phyloP scores from a whole-genome alignment of 495 filamentous ascomycete genomes.

The Podospora pseudocomata region DNA sequence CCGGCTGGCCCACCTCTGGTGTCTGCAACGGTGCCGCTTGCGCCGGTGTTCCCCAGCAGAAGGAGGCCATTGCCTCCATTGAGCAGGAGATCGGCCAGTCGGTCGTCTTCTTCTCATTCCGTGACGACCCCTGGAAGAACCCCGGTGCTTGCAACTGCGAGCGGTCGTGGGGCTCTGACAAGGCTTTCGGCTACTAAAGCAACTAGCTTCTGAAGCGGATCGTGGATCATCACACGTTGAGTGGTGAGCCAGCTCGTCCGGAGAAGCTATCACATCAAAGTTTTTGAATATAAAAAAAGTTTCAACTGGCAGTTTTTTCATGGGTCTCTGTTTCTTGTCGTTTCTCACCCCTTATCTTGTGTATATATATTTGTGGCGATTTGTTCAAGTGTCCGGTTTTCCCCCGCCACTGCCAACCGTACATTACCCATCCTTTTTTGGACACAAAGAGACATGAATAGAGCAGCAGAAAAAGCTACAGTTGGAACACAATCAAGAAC shows the following conservation, averaged over 20 bases:
- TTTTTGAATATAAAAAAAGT: constrained; percentile 9
- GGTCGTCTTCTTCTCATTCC: constrained; percentile 75
- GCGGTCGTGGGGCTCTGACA: constrained; percentile 68
- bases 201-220: neutral
- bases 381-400: neutral
- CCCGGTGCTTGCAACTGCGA: constrained; percentile 69
- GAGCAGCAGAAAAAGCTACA: neutral
- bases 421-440: neutral
- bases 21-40: constrained; percentile 65
- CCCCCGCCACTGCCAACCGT: neutral
- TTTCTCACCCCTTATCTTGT: neutral
- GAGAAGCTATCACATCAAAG: neutral
- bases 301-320: constrained; percentile 8
- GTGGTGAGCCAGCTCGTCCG: neutral
- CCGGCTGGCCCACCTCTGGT: constrained; percentile 81
- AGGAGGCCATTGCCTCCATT: constrained; percentile 65
- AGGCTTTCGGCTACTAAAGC: constrained; percentile 48
- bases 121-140: constrained; percentile 79
- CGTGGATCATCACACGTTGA: neutral
- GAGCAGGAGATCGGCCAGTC: constrained; percentile 48
- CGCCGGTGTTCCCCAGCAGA: constrained; percentile 64
- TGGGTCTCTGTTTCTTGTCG: neutral
- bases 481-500: neutral
- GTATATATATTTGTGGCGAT: constrained; percentile 3
- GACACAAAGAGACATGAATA: neutral